Evolutionary conservation across 2,329 filamentous ascomycete species (phyloP).

Genomic region (Neonectria punicea): DNA sequence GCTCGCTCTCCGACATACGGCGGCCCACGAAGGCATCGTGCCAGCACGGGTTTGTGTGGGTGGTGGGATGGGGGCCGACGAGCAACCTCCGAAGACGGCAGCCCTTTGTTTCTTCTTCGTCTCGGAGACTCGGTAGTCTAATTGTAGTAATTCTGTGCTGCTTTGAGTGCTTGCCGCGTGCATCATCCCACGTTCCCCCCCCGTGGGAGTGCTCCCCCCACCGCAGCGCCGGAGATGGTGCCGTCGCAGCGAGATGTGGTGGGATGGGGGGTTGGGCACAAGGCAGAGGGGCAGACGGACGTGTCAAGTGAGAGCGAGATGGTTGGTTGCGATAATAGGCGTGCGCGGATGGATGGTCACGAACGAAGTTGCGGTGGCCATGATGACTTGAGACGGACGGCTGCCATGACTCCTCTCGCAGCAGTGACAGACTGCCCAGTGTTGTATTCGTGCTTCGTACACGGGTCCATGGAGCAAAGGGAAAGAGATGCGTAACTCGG

Average conservation of each 20-base stretch:
- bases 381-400: not conserved
- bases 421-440: not conserved
- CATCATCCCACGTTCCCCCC: not conserved
- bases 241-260: conserved; percentile 4
- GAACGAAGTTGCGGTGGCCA: not conserved
- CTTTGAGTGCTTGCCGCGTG: conserved; percentile 3
- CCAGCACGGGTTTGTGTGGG: not conserved
- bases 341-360: not conserved
- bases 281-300: not conserved
- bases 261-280: not conserved
- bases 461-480: not conserved
- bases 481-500: not conserved
- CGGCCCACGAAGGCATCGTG: not conserved
- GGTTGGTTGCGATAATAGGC: not conserved
- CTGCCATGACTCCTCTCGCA: not conserved
- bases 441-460: not conserved
- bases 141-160: not conserved
- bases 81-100: conserved; percentile 4
- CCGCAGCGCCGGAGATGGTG: conserved; percentile 1
- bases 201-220: not conserved
- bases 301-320: not conserved
- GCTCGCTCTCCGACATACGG: not conserved
- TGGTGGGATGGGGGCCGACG: not conserved
- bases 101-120: not conserved
- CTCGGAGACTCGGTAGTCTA: not conserved